Evolutionary conservation across 768 basidiomycete species (phyloP).

Genomic region (Lactarius sanguifluus): DNA sequence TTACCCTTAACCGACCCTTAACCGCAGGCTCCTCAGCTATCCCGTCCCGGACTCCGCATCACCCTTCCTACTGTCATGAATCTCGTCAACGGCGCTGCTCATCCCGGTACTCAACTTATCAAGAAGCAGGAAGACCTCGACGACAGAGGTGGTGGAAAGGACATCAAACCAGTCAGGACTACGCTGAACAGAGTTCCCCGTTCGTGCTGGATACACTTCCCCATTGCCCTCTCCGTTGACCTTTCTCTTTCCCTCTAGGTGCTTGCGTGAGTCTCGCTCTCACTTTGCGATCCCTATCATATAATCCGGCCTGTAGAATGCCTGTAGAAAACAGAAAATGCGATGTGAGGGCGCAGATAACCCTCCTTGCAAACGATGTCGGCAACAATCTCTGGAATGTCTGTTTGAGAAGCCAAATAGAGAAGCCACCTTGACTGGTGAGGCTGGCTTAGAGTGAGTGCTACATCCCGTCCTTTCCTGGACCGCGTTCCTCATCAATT

Average conservation of each 20-base stretch:
- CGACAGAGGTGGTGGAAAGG: constrained; percentile 47
- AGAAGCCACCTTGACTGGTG: constrained; percentile 83
- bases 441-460: constrained; percentile 85
- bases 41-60: constrained; percentile 20
- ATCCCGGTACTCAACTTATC: constrained; percentile 34
- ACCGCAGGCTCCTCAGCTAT: background rate
- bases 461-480: constrained; percentile 6
- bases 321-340: constrained; percentile 97
- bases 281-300: constrained; percentile 21
- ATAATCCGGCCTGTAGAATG: constrained; percentile 58
- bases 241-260: constrained; percentile 45
- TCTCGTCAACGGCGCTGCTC: constrained; percentile 27
- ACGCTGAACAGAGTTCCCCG: constrained; percentile 86
- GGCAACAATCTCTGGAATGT: constrained; percentile 86
- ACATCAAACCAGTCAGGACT: constrained; percentile 70
- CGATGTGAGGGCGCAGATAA: constrained; percentile 95
- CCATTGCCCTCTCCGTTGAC: constrained; percentile 26
- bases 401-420: constrained; percentile 92
- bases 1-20: constrained; percentile 21
- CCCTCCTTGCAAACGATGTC: constrained; percentile 93
- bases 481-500: background rate
- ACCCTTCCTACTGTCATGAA: constrained; percentile 21
- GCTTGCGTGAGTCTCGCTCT: constrained; percentile 61
- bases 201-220: constrained; percentile 44
- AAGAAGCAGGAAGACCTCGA: constrained; percentile 65